Evolutionary conservation across 345 rosid species (phyloP), one percentile per base, ranked within the genome.

Genomic region (Eucalyptus curtisii): DNA sequence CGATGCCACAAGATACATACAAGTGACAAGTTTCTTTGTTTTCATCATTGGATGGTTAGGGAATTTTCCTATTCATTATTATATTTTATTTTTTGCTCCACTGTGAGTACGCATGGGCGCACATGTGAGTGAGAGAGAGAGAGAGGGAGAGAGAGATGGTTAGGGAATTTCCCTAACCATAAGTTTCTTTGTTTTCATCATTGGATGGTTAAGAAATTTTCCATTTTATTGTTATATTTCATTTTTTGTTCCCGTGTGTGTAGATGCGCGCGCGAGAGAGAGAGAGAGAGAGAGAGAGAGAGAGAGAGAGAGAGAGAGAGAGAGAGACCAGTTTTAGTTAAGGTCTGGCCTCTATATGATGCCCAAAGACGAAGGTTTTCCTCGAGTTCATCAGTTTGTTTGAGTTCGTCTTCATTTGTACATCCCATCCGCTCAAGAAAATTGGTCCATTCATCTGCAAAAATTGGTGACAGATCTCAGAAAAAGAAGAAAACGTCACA

Each of bases 281-380:
- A 68, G 64, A 88, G 89, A 86, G 86, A 82, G 37, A 71, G 85
- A 90, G 85, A 50, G 55, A 49, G 91, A 98, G n/a, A n/a, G n/a
- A n/a, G n/a, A n/a, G 87, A 50, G 59, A 64, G 87, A 61, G 68
- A 68, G 64, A 88, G 89, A 86, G 86, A 82, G 37, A 71, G 85
- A 90, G 85, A 50, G 55, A 49, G 91, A 98, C 99, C 99, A 89
- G 99, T 98, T 93, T 96, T 96, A n/a, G 99, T 95, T 92, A 98
- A 92, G 86, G 99, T 98, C 91, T 98, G 99, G 88, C 99, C 99
- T 91, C 98, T 92, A 86, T 96, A 97, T 87, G 99, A 97, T 90
- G 99, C 99, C 99, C 99, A 98, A 30, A 94, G 92, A 88, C 99
- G 98, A 90, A 98, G 99, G 88, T 93, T 89, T 93, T 95, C 97